Base-by-base conservation (phyloP, 495 filamentous ascomycete species). In the Daldinia bambusicola region DNA sequence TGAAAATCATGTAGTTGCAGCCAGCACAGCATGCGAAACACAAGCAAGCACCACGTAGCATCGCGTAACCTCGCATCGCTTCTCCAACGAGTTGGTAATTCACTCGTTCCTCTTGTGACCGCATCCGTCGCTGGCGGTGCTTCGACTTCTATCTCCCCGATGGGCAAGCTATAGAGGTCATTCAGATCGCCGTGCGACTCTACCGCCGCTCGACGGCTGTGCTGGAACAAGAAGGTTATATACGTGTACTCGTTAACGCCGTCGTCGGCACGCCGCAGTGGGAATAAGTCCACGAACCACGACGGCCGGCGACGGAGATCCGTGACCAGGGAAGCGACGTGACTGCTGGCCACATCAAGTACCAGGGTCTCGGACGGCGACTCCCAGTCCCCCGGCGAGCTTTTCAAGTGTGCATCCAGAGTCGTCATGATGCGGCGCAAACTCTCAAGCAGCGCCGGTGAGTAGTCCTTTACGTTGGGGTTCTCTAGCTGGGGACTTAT, bases 21-120 rank as follows among this genome's bases (percentile, higher is more conserved):
- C 84, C 84, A 85, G 71, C 82, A 85, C 36, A 86, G 69, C 84
- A 85, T 86, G 6, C 84, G 75, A 59, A 84, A 83, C 0, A 84
- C 76, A n/a, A 85, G 73, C 13, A 78, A 76, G 55, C 82, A 82
- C 84, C 84, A 85, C 36, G 84, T 80, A 2, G 72, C 75, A 57
- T 80, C 74, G 16, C 68, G 68, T 2, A 38, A 8, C 18, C 64
- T 43, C 0, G 64, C 43, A 6, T 58, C 14, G 1, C 18, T 48
- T 30, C 48, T 34, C 53, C 65, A 62, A 37, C 13, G 2, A 9
- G 13, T 31, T 12, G 10, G 18, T 2, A 22, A 22, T 18, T 9
- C 20, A 22, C 22, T 22, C 18, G 18, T 48, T 16, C 10, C 26
- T 26, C 3, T 48, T 12, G 18, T 5, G 16, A 22, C 8, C 20